A percentile compares a stretch with the other conserved stretches of the same genome.
Conservation (phyloP, 169 alveolate species). For the Theileria parva region DNA sequence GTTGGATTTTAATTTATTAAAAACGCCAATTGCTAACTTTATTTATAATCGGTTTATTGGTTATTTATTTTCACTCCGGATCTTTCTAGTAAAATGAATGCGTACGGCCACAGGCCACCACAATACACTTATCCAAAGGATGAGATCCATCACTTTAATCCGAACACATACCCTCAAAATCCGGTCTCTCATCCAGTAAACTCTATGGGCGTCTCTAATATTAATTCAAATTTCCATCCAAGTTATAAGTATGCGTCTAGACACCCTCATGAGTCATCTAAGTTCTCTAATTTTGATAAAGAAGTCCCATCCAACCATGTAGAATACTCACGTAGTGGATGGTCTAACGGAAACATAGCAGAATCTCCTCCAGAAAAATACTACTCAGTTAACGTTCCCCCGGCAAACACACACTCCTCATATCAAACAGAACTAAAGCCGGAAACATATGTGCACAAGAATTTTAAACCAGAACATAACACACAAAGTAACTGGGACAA, state of each 20-base stretch:
- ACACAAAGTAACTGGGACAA: slow-evolving; percentile 15
- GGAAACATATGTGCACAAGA: background rate
- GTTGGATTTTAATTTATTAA: too few species aligned
- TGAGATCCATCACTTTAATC: background rate
- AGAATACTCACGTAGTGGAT: background rate
- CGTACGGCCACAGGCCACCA: slow-evolving; percentile 4
- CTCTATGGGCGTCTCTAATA: background rate
- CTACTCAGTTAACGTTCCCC: slow-evolving; percentile 4
- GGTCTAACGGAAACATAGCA: background rate
- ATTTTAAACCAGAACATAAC: background rate
- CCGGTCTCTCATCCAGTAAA: background rate
- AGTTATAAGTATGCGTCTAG: background rate
- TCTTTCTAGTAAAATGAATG: background rate
- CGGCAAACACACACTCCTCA: background rate
- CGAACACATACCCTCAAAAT: background rate
- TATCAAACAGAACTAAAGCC: background rate
- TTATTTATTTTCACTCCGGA: too few species aligned
- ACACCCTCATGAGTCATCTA: background rate
- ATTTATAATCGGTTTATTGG: too few species aligned
- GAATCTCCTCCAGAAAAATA: background rate
- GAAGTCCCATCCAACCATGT: background rate
- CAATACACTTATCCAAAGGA: background rate
- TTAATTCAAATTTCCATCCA: background rate
- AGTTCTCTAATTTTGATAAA: background rate
- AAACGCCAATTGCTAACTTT: too few species aligned